Conservation (phyloP, 768 basidiomycete species). For the Leucogyrophana mollusca region DNA sequence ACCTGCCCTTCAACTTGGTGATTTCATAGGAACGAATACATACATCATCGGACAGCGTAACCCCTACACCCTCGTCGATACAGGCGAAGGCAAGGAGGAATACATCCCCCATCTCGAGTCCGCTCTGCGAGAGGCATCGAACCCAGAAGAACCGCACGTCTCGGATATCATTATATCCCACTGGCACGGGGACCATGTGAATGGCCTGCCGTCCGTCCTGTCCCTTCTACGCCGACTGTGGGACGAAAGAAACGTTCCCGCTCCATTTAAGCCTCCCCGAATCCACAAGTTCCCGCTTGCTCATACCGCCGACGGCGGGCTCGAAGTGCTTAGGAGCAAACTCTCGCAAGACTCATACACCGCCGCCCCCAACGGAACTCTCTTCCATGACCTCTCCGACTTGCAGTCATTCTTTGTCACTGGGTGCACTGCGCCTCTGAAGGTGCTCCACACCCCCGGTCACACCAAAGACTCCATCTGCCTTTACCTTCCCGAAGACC, state of each 20-base stretch:
- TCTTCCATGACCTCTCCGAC: constrained; percentile 61
- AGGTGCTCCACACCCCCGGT: constrained; percentile 83
- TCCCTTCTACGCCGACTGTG: constrained; percentile 62
- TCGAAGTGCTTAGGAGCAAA: constrained; percentile 39
- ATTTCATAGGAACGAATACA: constrained; percentile 75
- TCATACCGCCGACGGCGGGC: constrained; percentile 26
- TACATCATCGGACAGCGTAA: constrained; percentile 73
- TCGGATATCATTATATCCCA: constrained; percentile 93
- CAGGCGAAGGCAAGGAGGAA: constrained; percentile 68
- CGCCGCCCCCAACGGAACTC: constrained; percentile 37
- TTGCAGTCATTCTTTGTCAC: constrained; percentile 48
- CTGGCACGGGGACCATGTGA: constrained; percentile 85
- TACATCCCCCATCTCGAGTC: constrained; percentile 69
- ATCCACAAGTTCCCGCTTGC: constrained; percentile 70
- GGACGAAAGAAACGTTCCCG: constrained; percentile 44
- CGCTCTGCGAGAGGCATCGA: constrained; percentile 46
- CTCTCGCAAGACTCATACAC: constrained; percentile 46
- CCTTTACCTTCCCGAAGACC: constrained; percentile 66
- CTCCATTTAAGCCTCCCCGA: constrained; percentile 62
- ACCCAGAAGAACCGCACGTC: constrained; percentile 51
- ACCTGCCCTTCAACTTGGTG: neutral
- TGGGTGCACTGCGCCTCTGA: constrained; percentile 36
- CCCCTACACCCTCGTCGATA: constrained; percentile 81
- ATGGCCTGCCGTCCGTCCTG: constrained; percentile 73
- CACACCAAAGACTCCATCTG: constrained; percentile 88